A percentile compares a stretch with the other conserved stretches of the same genome.
These are phyloP conservation scores for Periconia digitata DNA, from an alignment of 2,329 filamentous ascomycete genomes.

Conservation along the genomic window DNA sequence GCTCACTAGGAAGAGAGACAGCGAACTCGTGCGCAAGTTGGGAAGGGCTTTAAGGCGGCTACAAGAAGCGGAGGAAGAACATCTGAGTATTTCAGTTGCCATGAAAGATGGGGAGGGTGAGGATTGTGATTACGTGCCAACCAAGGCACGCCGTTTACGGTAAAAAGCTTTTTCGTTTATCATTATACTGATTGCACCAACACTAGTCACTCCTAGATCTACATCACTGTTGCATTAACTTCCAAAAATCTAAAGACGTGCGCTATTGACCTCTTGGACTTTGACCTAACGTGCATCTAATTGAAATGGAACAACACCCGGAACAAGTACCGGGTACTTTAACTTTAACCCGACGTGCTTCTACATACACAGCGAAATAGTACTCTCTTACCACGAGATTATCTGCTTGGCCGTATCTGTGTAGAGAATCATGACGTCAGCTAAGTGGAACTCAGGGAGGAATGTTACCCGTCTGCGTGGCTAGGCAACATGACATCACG, in stretches of 20 bases:
- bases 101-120: conserved; percentile 3
- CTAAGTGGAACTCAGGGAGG: no score
- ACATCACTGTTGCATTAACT: not conserved
- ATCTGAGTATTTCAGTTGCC: conserved; percentile 8
- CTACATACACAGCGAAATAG: not conserved
- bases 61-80: conserved; percentile 5
- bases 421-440: no score
- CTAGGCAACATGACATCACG: no score
- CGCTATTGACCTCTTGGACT: conserved; percentile 1
- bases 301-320: not conserved
- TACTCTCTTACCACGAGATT: not conserved
- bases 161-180: conserved; percentile 5
- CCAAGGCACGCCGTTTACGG: conserved; percentile 1
- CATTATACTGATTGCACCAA: conserved; percentile 1
- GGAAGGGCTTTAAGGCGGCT: conserved; percentile 9
- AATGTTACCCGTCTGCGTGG: no score
- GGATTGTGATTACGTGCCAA: conserved; percentile 8
- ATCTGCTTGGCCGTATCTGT: not conserved
- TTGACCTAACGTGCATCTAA: not conserved
- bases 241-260: conserved; percentile 1
- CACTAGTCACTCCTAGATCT: conserved; percentile 2
- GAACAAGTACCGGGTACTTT: not conserved
- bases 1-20: conserved; percentile 5
- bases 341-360: not conserved
- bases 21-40: conserved; percentile 5